Conservation (phyloP, 2,329 filamentous ascomycete genomes). For the Saccharata proteae region DNA sequence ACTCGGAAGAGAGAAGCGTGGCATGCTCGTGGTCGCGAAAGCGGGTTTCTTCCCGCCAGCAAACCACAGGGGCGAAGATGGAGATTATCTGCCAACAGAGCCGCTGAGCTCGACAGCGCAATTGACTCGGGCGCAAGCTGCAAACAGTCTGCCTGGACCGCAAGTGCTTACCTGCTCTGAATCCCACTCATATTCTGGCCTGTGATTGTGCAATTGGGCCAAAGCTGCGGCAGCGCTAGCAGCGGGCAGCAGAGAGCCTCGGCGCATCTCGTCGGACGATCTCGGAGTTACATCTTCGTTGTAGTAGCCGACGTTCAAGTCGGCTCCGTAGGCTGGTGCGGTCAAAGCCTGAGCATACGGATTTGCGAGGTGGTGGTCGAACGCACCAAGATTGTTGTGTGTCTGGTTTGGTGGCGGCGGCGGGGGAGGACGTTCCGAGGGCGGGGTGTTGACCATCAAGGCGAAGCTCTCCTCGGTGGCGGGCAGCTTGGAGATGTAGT, state of each 20-base stretch:
- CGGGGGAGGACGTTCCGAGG: conserved; percentile 54
- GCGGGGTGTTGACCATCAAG: conserved; percentile 88
- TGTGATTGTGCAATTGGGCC: conserved; percentile 72
- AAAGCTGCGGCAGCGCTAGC: conserved; percentile 75
- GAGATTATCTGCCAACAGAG: too few species aligned
- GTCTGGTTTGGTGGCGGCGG: conserved; percentile 28
- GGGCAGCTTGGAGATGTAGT: conserved; percentile 95
- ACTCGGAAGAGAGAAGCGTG: not conserved
- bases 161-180: conserved; percentile 49
- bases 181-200: conserved; percentile 65
- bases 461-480: conserved; percentile 96
- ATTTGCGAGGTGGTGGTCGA: conserved; percentile 6
- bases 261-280: conserved; percentile 55
- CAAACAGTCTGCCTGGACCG: too few species aligned
- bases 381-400: conserved; percentile 6
- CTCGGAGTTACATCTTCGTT: conserved; percentile 57
- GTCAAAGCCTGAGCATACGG: conserved; percentile 11
- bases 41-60: too few species aligned
- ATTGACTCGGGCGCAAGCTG: too few species aligned
- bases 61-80: too few species aligned
- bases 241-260: conserved; percentile 51
- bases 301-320: conserved; percentile 56
- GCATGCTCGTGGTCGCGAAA: too few species aligned
- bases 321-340: conserved; percentile 38
- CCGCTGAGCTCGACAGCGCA: too few species aligned